Percentiles rank a stretch among this genome's conserved stretches.
Evolutionary conservation across 305 asterid genomes (phyloP).

Genomic region (Striga hermonthica): DNA sequence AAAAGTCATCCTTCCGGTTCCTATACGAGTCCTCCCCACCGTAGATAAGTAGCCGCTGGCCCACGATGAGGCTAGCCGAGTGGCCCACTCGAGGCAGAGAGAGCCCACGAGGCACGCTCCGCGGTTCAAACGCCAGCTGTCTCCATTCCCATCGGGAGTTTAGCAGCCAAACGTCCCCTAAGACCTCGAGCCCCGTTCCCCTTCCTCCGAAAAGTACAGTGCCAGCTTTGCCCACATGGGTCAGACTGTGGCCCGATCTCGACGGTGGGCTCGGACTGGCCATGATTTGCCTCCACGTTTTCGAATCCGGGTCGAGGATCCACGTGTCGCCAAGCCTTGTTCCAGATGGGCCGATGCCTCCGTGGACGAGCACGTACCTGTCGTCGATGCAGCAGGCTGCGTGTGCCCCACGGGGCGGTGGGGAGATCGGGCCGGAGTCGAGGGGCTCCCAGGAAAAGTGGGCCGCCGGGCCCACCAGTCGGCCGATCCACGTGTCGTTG

Average conservation of each 20-base stretch:
- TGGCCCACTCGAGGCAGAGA: conserved; percentile 89
- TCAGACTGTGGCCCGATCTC: conserved; percentile 90
- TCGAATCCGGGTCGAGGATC: conserved; percentile 58
- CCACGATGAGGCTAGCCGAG: conserved; percentile 75
- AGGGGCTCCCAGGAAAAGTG: conserved; percentile 74
- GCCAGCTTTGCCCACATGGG: conserved; percentile 52
- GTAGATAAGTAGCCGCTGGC: conserved; percentile 66
- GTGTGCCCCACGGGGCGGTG: conserved; percentile 91
- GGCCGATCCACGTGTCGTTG: conserved; percentile 77
- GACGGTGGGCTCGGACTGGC: conserved; percentile 63
- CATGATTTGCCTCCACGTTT: conserved; percentile 56
- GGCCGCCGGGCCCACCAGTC: conserved; percentile 35
- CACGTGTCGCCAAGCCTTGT: conserved; percentile 70
- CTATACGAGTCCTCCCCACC: conserved; percentile 90
- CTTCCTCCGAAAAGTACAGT: conserved; percentile 82
- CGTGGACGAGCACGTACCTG: conserved; percentile 67
- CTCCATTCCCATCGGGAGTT: conserved; percentile 58
- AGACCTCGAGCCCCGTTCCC: conserved; percentile 71
- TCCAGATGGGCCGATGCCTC: conserved; percentile 76
- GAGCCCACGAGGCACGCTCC: conserved; percentile 56
- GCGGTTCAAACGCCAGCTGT: conserved; percentile 50
- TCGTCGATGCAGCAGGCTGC: conserved; percentile 68
- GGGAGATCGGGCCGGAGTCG: conserved; percentile 46
- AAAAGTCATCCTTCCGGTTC: conserved; percentile 71
- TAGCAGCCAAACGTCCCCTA: conserved; percentile 78